Evolutionary conservation across 306 rosid genomes (phyloP), one percentile per base, ranked within the genome.

Genomic region (Myrica gale): DNA sequence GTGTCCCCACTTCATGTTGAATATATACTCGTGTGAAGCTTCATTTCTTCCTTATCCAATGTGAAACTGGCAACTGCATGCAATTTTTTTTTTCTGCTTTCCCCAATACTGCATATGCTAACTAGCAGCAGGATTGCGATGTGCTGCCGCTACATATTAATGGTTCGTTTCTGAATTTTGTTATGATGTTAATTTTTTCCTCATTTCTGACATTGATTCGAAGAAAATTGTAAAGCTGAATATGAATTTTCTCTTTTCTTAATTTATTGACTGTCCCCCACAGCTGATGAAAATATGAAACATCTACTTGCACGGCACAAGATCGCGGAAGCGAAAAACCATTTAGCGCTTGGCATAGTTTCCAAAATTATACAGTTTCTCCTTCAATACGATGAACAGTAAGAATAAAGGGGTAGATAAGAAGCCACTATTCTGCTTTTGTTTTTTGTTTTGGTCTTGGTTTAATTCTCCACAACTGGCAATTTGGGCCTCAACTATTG

Each of bases 351-450:
- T 50, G 4, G 12, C 15, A 19, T 52, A 16, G 21, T 52, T 19
- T 52, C 17, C 20, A 4, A 52, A 17, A 17, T 13, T 16, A 4
- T 52, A 16, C 57, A 4, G 15, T 52, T 17, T 52, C 57, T 52
- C 20, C 15, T 52, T 5, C 37, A 32, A 32, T 32, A 2, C 37
- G 3, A 13, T 26, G 68, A 61, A 55, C 69, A 72, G 37, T 73
- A 37, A 74, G 67, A 19, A 26, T 80, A 52, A 69, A 47, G 58
- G 55, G 74, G 44, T 42, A 6, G 4, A 32, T 43, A 4, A 62
- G 4, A 43, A 57, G 4, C 54, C 37, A 46, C 43, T 16, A 32
- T 32, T 32, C 37, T 32, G 37, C 37, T 32, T 32, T 32, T 32
- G 37, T 32, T 32, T 32, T 32, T 2, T 32, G 37, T 5, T 52